Evolutionary conservation across 257 asterid genomes (phyloP).

Genomic region (Leptodermis oblonga): DNA sequence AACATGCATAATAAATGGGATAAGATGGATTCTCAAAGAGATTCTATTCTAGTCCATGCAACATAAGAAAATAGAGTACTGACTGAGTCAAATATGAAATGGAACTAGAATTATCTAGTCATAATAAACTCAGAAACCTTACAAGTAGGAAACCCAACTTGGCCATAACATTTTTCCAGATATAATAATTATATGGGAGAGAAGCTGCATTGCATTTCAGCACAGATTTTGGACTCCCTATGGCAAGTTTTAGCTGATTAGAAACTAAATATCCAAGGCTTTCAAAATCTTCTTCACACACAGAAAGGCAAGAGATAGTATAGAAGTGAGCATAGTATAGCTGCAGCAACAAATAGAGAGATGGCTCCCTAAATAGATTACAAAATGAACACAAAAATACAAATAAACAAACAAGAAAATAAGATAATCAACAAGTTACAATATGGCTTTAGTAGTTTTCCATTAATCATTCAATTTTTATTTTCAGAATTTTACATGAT

Average conservation of each 20-base stretch:
- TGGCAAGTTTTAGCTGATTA: constrained; percentile 1
- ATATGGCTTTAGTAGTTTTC: background rate
- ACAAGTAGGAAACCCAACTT: background rate
- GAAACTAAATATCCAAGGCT: background rate
- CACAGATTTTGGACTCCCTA: background rate
- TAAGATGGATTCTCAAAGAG: background rate
- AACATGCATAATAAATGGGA: background rate
- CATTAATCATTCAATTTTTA: background rate
- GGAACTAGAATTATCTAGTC: background rate
- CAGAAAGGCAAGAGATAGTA: background rate
- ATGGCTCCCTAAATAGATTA: background rate
- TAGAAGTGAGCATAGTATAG: background rate
- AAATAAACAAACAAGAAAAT: background rate
- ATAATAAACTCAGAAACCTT: constrained; percentile 11
- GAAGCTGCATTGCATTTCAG: background rate
- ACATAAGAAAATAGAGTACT: background rate
- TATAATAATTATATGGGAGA: background rate
- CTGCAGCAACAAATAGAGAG: background rate
- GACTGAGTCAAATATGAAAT: background rate
- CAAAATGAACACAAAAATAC: background rate
- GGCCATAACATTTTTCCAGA: constrained; percentile 7
- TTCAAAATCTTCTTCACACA: background rate
- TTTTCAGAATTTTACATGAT: background rate
- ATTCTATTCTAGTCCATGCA: background rate
- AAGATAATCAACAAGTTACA: constrained; percentile 1